These are phyloP conservation scores for Monosporascus sp. DNA, from an alignment of 2,329 filamentous ascomycete species.

Conservation along the genomic window DNA sequence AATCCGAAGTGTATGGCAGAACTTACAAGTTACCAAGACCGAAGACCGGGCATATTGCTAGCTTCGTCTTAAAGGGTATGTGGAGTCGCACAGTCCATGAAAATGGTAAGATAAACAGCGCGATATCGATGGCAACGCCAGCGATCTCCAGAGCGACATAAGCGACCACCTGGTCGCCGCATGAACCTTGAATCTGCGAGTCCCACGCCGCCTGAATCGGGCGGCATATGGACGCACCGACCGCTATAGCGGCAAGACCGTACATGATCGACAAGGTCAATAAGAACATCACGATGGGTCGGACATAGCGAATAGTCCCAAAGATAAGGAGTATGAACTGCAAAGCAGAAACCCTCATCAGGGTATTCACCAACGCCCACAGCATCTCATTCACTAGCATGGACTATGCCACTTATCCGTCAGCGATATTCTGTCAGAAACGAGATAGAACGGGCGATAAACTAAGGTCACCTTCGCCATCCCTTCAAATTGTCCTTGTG, in stretches of 20 bases:
- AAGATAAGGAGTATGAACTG: neutral
- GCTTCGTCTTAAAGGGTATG: neutral
- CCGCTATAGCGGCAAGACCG: conserved; percentile 1
- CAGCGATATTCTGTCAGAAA: too few species aligned
- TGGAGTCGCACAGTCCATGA: neutral
- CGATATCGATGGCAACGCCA: conserved; percentile 4
- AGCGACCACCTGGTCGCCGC: conserved; percentile 4
- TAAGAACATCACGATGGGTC: neutral
- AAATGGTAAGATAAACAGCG: conserved; percentile 2
- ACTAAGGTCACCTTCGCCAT: conserved; percentile 3
- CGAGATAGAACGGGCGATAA: too few species aligned
- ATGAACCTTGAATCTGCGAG: neutral
- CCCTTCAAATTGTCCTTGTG: conserved; percentile 4
- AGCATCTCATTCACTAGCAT: conserved; percentile 4
- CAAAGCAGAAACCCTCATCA: conserved; percentile 5
- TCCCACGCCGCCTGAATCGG: conserved; percentile 6
- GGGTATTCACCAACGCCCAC: conserved; percentile 6
- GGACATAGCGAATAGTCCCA: too few species aligned
- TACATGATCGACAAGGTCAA: neutral
- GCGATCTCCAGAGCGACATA: conserved; percentile 2
- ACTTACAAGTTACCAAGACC: conserved; percentile 6
- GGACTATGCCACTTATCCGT: neutral
- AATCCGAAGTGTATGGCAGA: too few species aligned
- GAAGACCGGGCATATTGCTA: neutral
- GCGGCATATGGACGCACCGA: conserved; percentile 1